Percentiles rank a stretch among this genome's conserved stretches.
Evolutionary conservation across 306 rosid species (phyloP).

Genomic region (Medicago ruthenica): DNA sequence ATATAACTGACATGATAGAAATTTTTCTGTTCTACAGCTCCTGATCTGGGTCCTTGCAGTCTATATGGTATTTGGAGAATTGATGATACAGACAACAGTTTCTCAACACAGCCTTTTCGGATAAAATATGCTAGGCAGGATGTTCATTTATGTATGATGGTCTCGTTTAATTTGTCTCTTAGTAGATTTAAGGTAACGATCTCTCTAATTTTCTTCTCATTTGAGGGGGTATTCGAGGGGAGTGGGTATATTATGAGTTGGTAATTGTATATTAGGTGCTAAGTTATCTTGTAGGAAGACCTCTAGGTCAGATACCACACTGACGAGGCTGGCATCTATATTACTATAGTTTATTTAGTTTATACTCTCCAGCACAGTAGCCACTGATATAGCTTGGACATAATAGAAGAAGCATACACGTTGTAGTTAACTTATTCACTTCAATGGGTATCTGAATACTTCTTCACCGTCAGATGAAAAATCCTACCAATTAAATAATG

Average conservation of each 20-base stretch:
- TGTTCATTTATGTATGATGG: constrained; percentile 76
- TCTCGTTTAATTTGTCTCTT: constrained; percentile 71
- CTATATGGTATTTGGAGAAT: constrained; percentile 79
- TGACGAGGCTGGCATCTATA: neutral
- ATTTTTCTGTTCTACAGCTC: constrained; percentile 60
- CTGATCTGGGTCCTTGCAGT: constrained; percentile 56
- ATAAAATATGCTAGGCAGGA: constrained; percentile 93
- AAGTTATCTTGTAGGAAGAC: neutral
- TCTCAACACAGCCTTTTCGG: constrained; percentile 86
- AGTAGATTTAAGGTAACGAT: constrained; percentile 62
- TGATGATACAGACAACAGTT: constrained; percentile 87
- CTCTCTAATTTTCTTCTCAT: constrained; percentile 34
- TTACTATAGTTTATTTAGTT: neutral
- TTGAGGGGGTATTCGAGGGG: neutral
- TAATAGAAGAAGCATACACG: too few species aligned
- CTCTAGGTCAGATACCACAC: neutral
- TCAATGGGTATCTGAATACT: too few species aligned
- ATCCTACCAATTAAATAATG: too few species aligned
- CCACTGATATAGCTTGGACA: too few species aligned
- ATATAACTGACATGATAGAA: constrained; percentile 24
- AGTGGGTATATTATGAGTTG: constrained; percentile 6
- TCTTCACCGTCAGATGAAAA: too few species aligned
- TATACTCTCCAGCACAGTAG: neutral
- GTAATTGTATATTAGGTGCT: constrained; percentile 9
- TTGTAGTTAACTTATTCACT: too few species aligned